phyloP scores from a whole-genome alignment of 345 rosid species.

The Dovyalis caffra region DNA sequence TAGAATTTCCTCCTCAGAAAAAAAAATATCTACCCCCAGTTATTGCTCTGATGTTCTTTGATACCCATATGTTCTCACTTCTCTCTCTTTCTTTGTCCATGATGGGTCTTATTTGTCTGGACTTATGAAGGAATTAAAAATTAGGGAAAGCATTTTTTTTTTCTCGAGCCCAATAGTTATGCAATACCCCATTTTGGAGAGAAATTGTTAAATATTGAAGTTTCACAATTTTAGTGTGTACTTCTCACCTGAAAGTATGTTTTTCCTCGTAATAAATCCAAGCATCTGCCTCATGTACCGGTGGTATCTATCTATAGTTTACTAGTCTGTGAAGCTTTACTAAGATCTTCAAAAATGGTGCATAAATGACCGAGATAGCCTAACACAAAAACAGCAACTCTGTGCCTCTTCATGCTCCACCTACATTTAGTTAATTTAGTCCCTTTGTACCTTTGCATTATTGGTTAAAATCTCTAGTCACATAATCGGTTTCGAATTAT shows the following conservation, averaged over 20 bases:
- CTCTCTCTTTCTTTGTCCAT: slow-evolving; percentile 1
- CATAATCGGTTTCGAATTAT: too few species aligned
- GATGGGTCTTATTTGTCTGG: slow-evolving; percentile 18
- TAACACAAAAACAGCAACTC: not conserved
- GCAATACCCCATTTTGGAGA: not conserved
- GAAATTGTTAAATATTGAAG: not conserved
- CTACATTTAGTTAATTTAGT: not conserved
- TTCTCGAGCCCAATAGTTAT: not conserved
- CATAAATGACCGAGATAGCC: slow-evolving; percentile 3
- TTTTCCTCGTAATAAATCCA: not conserved
- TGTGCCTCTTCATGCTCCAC: not conserved
- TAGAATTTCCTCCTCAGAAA: slow-evolving; percentile 12
- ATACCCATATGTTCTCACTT: not conserved
- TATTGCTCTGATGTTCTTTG: slow-evolving; percentile 5
- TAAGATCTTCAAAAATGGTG: not conserved
- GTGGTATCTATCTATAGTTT: not conserved
- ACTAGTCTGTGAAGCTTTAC: not conserved
- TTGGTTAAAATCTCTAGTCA: too few species aligned
- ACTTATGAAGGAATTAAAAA: not conserved
- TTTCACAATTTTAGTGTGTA: not conserved
- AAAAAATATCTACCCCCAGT: slow-evolving; percentile 16
- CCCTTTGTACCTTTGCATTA: not conserved
- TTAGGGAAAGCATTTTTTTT: not conserved
- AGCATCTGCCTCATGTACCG: not conserved
- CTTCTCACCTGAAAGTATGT: slow-evolving; percentile 15